Percentiles rank a stretch among this genome's conserved stretches.
Conservation (phyloP, 768 basidiomycete species). For the Chiua virens region DNA sequence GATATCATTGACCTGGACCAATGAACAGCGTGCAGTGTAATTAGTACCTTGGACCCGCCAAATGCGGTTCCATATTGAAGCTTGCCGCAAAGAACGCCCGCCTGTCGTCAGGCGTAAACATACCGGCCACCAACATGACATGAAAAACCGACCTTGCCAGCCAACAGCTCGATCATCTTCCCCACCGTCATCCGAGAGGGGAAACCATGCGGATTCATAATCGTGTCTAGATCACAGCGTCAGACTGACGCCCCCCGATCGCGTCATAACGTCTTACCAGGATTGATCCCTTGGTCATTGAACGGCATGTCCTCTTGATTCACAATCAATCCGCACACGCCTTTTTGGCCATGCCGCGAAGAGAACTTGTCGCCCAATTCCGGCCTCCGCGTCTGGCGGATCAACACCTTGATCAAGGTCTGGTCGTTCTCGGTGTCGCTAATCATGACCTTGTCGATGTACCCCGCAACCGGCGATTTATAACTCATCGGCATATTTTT, state of each 20-base stretch:
- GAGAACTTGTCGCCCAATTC: constrained; percentile 99
- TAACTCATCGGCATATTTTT: constrained; percentile 91
- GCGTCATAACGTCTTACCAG: constrained; percentile 52
- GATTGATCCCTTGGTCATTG: constrained; percentile 94
- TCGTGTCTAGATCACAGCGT: constrained; percentile 66
- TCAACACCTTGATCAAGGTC: constrained; percentile 94
- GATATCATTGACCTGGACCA: constrained; percentile 7
- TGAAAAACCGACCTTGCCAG: constrained; percentile 72
- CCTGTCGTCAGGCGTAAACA: constrained; percentile 43
- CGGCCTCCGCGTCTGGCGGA: constrained; percentile 93
- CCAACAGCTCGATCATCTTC: constrained; percentile 98
- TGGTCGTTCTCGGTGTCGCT: constrained; percentile 97
- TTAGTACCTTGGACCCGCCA: constrained; percentile 89
- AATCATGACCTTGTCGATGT: constrained; percentile 97
- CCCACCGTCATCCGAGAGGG: constrained; percentile 99
- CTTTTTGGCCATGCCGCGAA: constrained; percentile 97
- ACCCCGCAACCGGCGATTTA: constrained; percentile 90
- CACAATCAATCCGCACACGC: constrained; percentile 97
- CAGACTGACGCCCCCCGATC: constrained; percentile 11
- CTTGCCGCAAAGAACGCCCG: constrained; percentile 86
- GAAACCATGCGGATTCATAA: constrained; percentile 99
- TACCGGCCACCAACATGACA: not conserved
- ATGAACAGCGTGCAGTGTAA: not conserved
- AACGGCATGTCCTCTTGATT: constrained; percentile 99
- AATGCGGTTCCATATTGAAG: constrained; percentile 96